A percentile compares a stretch with the other conserved stretches of the same genome.
Evolutionary conservation across 495 filamentous ascomycete genomes (phyloP).

Genomic region (Aspergillus baeticus): DNA sequence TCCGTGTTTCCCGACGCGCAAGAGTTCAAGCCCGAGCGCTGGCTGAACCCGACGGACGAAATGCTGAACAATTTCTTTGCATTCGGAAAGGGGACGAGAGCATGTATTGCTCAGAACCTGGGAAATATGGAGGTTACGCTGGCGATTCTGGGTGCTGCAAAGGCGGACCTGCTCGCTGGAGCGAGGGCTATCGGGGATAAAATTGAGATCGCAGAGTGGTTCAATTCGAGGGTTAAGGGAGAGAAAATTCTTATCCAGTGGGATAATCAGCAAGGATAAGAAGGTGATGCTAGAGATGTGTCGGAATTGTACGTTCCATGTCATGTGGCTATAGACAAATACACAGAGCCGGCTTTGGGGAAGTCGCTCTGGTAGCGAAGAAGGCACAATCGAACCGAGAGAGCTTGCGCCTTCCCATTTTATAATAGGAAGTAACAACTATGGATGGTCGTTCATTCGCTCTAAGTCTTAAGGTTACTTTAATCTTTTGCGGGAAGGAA

Average conservation of each 20-base stretch:
- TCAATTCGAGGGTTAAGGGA: conserved; percentile 40
- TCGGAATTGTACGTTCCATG: too few species aligned
- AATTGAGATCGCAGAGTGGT: conserved; percentile 51
- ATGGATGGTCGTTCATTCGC: too few species aligned
- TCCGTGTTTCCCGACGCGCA: conserved; percentile 40
- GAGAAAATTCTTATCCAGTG: conserved; percentile 26
- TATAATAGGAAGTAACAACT: too few species aligned
- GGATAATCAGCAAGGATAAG: background rate
- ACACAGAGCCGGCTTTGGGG: too few species aligned
- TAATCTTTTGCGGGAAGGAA: too few species aligned
- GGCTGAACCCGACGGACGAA: conserved; percentile 37
- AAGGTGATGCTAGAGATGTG: too few species aligned
- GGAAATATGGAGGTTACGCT: conserved; percentile 39
- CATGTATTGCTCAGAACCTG: conserved; percentile 51
- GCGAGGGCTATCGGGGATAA: conserved; percentile 31
- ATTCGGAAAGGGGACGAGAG: conserved; percentile 48
- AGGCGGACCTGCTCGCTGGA: conserved; percentile 39
- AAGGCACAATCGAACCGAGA: too few species aligned
- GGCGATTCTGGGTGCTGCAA: conserved; percentile 34
- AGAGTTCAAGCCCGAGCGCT: conserved; percentile 50
- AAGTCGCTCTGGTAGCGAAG: too few species aligned
- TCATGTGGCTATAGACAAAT: too few species aligned
- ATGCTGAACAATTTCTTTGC: conserved; percentile 44
- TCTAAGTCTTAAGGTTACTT: too few species aligned
- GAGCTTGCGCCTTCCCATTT: too few species aligned